Base-by-base conservation (phyloP, 176 grass and related monocot species). In the Panicum miliaceum region DNA sequence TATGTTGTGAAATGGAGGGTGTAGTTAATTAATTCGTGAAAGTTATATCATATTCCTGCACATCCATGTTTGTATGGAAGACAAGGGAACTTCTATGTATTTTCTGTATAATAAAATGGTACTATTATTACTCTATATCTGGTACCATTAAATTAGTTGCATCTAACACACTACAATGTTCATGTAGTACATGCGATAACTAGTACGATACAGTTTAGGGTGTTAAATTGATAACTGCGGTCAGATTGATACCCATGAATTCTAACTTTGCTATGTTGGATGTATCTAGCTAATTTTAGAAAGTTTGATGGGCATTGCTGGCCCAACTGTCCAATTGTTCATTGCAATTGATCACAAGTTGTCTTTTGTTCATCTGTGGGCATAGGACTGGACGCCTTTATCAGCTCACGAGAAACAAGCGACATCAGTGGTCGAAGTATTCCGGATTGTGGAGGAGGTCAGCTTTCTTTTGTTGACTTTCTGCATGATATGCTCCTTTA, bases 391-490 rank as follows among this genome's bases (percentile, higher is more conserved):
- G 94, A 78, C 76, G 7, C 92, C 94, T 88, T 78, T 94, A 88
- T 94, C 94, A 77, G 83, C 54, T 89, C 83, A 89, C 4, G 86
- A 90, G 84, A 90, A 79, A 71, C 92, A 92, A 78, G 81, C 94
- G 72, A 86, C 81, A 86, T 94, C 94, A 76, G 88, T 86, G 68
- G 86, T 97, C 73, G 94, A 97, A 87, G 88, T 97, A 50, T 97
- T 97, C 69, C 88, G 94, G 75, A 92, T 97, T 64, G 88, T 92
- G 85, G 92, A 97, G 81, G 94, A 97, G 94, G 92, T 97, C 41
- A 69, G 79, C 58, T 82, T 90, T 84, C 46, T 61, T 89, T 54
- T 59, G 12, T 64, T 46, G 8, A 82, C 37, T 84, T 57, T 80
- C 12, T 79, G 61, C 23, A 66, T 65, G 19, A 52, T 81, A 62